Conservation (phyloP, 2,329 filamentous ascomycete species). For the Trichophyton schoenleinii region DNA sequence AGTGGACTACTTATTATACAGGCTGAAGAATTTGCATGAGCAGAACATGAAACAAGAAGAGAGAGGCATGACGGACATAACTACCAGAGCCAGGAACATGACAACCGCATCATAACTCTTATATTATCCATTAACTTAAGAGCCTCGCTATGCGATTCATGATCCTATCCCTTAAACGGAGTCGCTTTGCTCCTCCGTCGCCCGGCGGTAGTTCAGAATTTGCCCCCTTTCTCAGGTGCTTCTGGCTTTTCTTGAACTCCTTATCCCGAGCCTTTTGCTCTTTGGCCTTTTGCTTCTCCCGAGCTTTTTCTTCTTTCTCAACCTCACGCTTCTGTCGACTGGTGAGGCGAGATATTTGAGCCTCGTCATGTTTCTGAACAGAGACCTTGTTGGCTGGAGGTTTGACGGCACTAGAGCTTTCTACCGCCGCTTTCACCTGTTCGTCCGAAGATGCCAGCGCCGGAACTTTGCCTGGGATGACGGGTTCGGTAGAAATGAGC, state of each 20-base stretch:
- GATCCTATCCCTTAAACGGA: not conserved
- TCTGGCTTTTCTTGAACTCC: not conserved
- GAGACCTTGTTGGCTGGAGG: not conserved
- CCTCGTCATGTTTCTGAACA: not conserved
- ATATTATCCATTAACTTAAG: not conserved
- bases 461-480: not conserved
- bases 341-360: not conserved
- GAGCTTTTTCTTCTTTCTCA: conserved; percentile 1
- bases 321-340: not conserved
- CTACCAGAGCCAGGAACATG: not conserved
- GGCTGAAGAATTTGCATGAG: not conserved
- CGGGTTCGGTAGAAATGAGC: not conserved
- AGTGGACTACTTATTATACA: not conserved
- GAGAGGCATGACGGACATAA: not conserved
- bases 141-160: not conserved
- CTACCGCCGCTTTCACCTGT: not conserved
- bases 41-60: not conserved
- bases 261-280: not conserved
- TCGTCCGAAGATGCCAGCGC: not conserved
- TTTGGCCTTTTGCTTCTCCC: not conserved
- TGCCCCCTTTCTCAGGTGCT: not conserved
- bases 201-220: not conserved
- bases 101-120: not conserved
- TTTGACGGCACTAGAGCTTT: not conserved
- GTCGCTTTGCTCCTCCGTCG: not conserved